Evolutionary conservation across 1,284 basidiomycete genomes (phyloP).

Genomic region (Kalmanozyma brasiliensis): DNA sequence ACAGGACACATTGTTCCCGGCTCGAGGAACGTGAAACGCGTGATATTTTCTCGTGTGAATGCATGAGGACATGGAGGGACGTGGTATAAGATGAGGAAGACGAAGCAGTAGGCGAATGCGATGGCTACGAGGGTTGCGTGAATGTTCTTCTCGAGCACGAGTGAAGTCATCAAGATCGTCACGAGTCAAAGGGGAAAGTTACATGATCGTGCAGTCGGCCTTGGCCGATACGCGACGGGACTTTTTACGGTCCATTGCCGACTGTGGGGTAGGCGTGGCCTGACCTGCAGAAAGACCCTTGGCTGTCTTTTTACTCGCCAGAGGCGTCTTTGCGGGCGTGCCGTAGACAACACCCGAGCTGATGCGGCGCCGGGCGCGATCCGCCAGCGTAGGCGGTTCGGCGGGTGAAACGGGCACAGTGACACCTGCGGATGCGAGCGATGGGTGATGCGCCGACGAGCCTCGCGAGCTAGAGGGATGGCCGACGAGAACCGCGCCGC

Average conservation of each 20-base stretch:
- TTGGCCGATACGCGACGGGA: constrained; percentile 40
- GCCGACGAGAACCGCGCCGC: constrained; percentile 18
- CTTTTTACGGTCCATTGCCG: constrained; percentile 34
- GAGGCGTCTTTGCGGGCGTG: constrained; percentile 6
- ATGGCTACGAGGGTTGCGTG: constrained; percentile 19
- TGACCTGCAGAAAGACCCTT: constrained; percentile 24
- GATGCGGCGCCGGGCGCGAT: constrained; percentile 36
- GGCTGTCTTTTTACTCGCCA: constrained; percentile 4
- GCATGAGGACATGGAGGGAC: too few species aligned
- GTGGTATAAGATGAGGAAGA: constrained; percentile 4
- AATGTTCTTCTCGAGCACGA: constrained; percentile 4
- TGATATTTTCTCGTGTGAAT: too few species aligned
- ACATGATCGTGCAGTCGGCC: constrained; percentile 48
- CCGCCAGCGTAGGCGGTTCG: constrained; percentile 10
- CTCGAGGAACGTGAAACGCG: too few species aligned
- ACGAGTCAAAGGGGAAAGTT: constrained; percentile 1
- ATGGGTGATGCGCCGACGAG: constrained; percentile 40
- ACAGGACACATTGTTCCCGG: too few species aligned
- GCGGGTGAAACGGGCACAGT: constrained; percentile 15
- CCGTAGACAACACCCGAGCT: constrained; percentile 25
- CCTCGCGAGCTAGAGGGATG: constrained; percentile 30
- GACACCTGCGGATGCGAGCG: constrained; percentile 1
- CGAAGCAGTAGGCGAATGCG: neutral
- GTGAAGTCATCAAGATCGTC: neutral
- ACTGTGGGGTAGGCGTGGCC: constrained; percentile 28